Evolutionary conservation across 345 rosid species (phyloP), one percentile per base, ranked within the genome.

Genomic region (Eutrema heterophyllum): DNA sequence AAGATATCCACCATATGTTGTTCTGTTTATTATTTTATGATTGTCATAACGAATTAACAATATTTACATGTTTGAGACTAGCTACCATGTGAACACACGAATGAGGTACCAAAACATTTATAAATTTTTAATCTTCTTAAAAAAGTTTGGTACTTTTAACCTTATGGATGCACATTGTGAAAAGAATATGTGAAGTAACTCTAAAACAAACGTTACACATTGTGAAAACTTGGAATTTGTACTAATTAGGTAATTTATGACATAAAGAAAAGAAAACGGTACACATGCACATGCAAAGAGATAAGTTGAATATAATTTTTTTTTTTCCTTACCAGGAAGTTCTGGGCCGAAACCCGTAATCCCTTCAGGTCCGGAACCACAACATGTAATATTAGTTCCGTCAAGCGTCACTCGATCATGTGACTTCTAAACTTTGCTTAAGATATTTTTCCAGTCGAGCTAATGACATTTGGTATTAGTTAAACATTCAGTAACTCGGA

Each of bases 401-500:
- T n/a, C n/a, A n/a, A n/a, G n/a, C n/a, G n/a, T n/a, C n/a, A n/a
- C n/a, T n/a, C n/a, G n/a, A n/a, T n/a, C n/a, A n/a, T n/a, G n/a
- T n/a, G n/a, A n/a, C n/a, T n/a, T n/a, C n/a, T n/a, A n/a, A n/a
- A n/a, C n/a, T n/a, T n/a, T n/a, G n/a, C n/a, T n/a, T n/a, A n/a
- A n/a, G n/a, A n/a, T n/a, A n/a, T n/a, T n/a, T n/a, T n/a, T n/a
- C n/a, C n/a, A n/a, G n/a, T n/a, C n/a, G n/a, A n/a, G n/a, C n/a
- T n/a, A n/a, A n/a, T n/a, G n/a, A n/a, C n/a, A n/a, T n/a, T n/a
- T n/a, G n/a, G n/a, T n/a, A n/a, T n/a, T n/a, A n/a, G n/a, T n/a
- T n/a, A n/a, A n/a, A n/a, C n/a, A 48, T 30, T 75, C 26, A 87
- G 4, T 70, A 73, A 14, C 52, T 41, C 33, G 84, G 32, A 32